Evolutionary conservation across 106 monocot species (phyloP).

Genomic region (Xerophyta viscosa): DNA sequence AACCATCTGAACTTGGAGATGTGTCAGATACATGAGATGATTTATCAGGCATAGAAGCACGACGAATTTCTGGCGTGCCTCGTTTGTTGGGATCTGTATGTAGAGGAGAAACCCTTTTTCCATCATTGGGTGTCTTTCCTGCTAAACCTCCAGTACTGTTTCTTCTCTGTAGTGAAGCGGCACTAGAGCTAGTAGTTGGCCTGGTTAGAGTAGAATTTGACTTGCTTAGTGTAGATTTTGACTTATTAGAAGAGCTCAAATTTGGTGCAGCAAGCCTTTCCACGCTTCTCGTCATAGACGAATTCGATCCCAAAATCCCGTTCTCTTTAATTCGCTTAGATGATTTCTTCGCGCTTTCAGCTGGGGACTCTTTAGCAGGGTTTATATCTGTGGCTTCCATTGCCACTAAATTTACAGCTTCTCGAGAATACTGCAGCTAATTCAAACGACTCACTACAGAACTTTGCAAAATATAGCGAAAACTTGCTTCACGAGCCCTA

Average conservation of each 20-base stretch:
- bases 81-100: constrained; percentile 25
- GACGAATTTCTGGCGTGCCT: constrained; percentile 18
- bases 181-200: constrained; percentile 21
- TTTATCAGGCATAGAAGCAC: constrained; percentile 31
- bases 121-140: constrained; percentile 19
- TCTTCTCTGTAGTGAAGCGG: constrained; percentile 38
- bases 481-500: too few relatives aligned
- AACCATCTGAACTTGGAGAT: constrained; percentile 11
- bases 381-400: too few relatives aligned
- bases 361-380: too few relatives aligned
- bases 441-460: too few relatives aligned
- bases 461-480: too few relatives aligned
- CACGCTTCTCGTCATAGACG: constrained; percentile 32
- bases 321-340: constrained; percentile 19
- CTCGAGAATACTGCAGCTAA: too few relatives aligned
- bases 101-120: constrained; percentile 24
- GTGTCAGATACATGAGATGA: constrained; percentile 12
- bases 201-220: constrained; percentile 25
- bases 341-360: constrained; percentile 13
- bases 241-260: too few relatives aligned
- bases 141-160: constrained; percentile 44
- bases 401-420: too few relatives aligned
- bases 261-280: too few relatives aligned
- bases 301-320: constrained; percentile 7
- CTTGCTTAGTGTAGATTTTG: constrained; percentile 25